phyloP scores from a whole-genome alignment of 805 yeast genomes.

The Wickerhamiella hasegawae region DNA sequence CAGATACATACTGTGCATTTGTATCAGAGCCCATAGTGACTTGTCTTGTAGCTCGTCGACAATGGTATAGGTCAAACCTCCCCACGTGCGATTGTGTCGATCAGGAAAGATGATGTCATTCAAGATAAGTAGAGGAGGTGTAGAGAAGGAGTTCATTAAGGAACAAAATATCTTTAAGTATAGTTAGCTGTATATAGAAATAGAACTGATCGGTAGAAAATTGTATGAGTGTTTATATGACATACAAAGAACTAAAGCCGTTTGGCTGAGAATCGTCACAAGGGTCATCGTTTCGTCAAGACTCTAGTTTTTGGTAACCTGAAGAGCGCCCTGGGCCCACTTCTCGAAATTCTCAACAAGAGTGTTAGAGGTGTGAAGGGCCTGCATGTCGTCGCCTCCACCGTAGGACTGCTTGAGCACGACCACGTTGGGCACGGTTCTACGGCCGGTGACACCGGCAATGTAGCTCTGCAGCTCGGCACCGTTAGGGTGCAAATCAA shows the following conservation, averaged over 20 bases:
- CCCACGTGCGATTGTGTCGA: too few species aligned
- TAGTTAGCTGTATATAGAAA: too few species aligned
- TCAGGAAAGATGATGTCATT: too few species aligned
- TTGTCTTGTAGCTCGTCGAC: background rate
- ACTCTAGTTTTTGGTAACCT: background rate
- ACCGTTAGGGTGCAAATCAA: slow-evolving; percentile 71
- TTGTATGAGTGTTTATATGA: too few species aligned
- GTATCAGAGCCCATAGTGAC: slow-evolving; percentile 15
- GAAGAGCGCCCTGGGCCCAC: slow-evolving; percentile 30
- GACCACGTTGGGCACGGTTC: slow-evolving; percentile 81
- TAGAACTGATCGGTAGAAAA: too few species aligned
- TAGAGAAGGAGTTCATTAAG: too few species aligned
- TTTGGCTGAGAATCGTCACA: background rate
- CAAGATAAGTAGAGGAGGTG: too few species aligned
- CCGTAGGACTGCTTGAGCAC: slow-evolving; percentile 66
- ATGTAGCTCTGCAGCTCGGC: slow-evolving; percentile 57
- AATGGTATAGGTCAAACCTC: too few species aligned
- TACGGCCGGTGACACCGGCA: slow-evolving; percentile 52
- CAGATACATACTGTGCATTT: slow-evolving; percentile 18
- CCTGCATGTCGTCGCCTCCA: slow-evolving; percentile 70
- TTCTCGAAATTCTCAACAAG: slow-evolving; percentile 34
- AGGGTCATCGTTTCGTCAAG: background rate
- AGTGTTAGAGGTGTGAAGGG: slow-evolving; percentile 39
- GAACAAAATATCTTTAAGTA: too few species aligned
- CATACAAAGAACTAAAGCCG: too few species aligned